A percentile compares a stretch with the other conserved stretches of the same genome.
Evolutionary conservation across 305 asterid genomes (phyloP).

Genomic region (Fraxinus ornus): DNA sequence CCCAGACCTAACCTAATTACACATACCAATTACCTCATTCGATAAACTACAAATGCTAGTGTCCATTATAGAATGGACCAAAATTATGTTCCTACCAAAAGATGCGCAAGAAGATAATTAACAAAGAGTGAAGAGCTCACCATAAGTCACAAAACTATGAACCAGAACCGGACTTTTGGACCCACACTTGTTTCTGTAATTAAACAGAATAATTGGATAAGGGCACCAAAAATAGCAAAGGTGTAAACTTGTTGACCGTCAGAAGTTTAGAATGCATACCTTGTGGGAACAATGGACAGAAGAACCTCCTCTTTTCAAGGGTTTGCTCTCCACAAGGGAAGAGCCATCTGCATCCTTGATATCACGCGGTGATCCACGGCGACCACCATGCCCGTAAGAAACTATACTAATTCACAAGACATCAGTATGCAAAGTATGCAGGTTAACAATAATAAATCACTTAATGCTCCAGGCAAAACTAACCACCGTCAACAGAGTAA

Average conservation of each 20-base stretch:
- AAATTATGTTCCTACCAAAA: background rate
- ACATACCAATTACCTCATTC: background rate
- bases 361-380: slow-evolving; percentile 57
- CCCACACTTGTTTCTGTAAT: slow-evolving; percentile 79
- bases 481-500: slow-evolving; percentile 65
- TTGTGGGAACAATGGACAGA: slow-evolving; percentile 49
- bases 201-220: slow-evolving; percentile 17
- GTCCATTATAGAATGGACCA: slow-evolving; percentile 5
- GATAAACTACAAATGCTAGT: slow-evolving; percentile 1
- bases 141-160: slow-evolving; percentile 44
- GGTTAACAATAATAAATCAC: slow-evolving; percentile 12
- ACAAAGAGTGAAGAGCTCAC: slow-evolving; percentile 31
- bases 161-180: slow-evolving; percentile 73
- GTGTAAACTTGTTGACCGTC: background rate
- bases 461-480: slow-evolving; percentile 27
- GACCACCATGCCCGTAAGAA: slow-evolving; percentile 59
- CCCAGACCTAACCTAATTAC: background rate
- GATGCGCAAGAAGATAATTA: background rate
- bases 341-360: slow-evolving; percentile 59
- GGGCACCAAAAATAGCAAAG: slow-evolving; percentile 20
- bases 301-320: slow-evolving; percentile 53
- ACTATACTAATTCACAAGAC: slow-evolving; percentile 42
- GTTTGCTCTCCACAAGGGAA: slow-evolving; percentile 57
- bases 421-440: slow-evolving; percentile 17
- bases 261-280: slow-evolving; percentile 38